These are phyloP conservation scores for Chaetomium sp. DNA, from an alignment of 2,329 filamentous ascomycete species.

Conservation along the genomic window DNA sequence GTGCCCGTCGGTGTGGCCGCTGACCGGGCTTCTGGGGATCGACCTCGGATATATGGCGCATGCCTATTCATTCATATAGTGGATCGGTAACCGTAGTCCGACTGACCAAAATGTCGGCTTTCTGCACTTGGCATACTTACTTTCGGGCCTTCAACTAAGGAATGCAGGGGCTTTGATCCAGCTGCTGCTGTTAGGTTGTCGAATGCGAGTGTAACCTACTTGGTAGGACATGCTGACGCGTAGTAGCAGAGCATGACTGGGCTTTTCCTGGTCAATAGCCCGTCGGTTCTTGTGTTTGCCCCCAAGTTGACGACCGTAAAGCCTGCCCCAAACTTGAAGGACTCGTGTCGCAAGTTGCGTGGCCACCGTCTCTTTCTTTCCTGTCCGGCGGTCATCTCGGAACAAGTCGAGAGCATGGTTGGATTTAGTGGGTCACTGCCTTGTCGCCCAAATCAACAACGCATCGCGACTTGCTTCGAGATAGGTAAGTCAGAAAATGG, in stretches of 20 bases:
- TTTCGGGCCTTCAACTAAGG: neutral
- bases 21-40: neutral
- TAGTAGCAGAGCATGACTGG: neutral
- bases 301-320: neutral
- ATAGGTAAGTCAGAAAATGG: too few species aligned
- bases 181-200: neutral
- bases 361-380: neutral
- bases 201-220: neutral
- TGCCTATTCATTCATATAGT: neutral
- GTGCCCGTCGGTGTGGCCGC: neutral
- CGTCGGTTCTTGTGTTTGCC: neutral
- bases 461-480: too few species aligned
- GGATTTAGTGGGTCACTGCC: too few species aligned
- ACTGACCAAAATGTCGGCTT: neutral
- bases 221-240: slow-evolving; percentile 1
- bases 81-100: neutral
- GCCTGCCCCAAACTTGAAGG: neutral
- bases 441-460: too few species aligned
- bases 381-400: too few species aligned
- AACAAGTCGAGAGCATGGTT: too few species aligned
- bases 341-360: neutral
- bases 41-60: neutral
- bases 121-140: neutral
- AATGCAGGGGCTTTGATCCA: neutral
- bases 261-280: neutral